Percentiles rank a stretch among this genome's conserved stretches.
Conservation (phyloP, 257 asterid genomes). For the Gentiana straminea region DNA sequence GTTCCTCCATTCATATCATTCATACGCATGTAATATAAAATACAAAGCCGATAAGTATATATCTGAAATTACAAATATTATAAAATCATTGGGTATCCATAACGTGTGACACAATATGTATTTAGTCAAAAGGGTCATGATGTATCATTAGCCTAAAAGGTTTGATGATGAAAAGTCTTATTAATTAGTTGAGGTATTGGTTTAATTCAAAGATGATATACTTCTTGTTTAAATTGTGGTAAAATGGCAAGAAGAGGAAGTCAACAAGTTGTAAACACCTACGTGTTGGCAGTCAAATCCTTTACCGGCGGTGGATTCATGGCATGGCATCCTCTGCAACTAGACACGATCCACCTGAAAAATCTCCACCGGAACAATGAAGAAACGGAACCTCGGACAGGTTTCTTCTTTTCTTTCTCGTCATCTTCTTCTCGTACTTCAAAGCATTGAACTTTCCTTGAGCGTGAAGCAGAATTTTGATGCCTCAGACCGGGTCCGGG, state of each 20-base stretch:
- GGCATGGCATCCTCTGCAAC: slow-evolving; percentile 81
- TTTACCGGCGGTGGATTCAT: slow-evolving; percentile 27
- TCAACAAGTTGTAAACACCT: background rate
- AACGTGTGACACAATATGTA: too few species aligned
- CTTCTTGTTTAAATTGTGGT: background rate
- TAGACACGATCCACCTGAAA: slow-evolving; percentile 36
- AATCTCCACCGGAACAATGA: slow-evolving; percentile 21
- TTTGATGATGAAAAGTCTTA: too few species aligned
- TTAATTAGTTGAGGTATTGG: too few species aligned
- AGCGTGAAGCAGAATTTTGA: slow-evolving; percentile 21
- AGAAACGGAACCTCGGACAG: background rate
- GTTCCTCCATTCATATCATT: too few species aligned
- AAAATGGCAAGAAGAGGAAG: background rate
- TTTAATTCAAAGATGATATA: too few species aligned
- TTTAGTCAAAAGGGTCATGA: too few species aligned
- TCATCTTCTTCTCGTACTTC: slow-evolving; percentile 8
- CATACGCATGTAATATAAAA: too few species aligned
- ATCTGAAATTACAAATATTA: too few species aligned
- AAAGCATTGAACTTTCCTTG: slow-evolving; percentile 14
- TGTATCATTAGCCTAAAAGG: too few species aligned
- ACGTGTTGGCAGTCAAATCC: slow-evolving; percentile 3
- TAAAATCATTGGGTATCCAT: too few species aligned
- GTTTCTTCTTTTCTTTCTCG: slow-evolving; percentile 15
- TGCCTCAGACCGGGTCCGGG: slow-evolving; percentile 45
- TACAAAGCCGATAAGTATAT: too few species aligned